phyloP scores from a whole-genome alignment of 441 rosid species.

The Populus hybrid region DNA sequence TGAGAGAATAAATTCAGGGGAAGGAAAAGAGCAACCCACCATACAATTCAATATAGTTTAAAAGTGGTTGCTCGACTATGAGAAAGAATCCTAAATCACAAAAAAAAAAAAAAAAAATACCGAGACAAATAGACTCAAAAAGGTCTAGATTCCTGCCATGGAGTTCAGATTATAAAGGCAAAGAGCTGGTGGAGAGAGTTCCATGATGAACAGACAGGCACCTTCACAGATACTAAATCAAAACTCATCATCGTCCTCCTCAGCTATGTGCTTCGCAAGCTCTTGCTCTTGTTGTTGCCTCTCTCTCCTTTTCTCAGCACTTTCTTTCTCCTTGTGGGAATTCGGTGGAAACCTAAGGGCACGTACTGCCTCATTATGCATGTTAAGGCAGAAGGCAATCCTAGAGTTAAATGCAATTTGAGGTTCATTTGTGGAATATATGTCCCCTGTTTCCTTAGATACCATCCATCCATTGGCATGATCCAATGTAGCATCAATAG shows the following conservation, averaged over 20 bases:
- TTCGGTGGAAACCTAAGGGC: conserved; percentile 73
- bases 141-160: not conserved
- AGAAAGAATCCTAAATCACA: not conserved
- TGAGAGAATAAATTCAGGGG: not conserved
- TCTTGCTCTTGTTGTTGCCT: conserved; percentile 77
- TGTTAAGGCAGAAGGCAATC: conserved; percentile 73
- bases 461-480: no score
- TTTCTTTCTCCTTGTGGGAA: conserved; percentile 75
- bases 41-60: conserved; percentile 1
- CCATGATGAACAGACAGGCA: not conserved
- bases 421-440: no score
- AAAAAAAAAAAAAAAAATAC: not conserved
- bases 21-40: not conserved
- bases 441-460: no score
- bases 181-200: conserved; percentile 1
- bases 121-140: not conserved
- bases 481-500: no score
- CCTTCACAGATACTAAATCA: conserved; percentile 12
- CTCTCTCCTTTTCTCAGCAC: conserved; percentile 76
- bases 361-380: conserved; percentile 75
- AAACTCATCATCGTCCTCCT: conserved; percentile 77
- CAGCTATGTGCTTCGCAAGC: conserved; percentile 76
- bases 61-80: not conserved
- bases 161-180: not conserved
- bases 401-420: conserved; percentile 56